These are phyloP conservation scores for Pseudevernia furfuracea DNA, from an alignment of 495 filamentous ascomycete species.

Conservation along the genomic window DNA sequence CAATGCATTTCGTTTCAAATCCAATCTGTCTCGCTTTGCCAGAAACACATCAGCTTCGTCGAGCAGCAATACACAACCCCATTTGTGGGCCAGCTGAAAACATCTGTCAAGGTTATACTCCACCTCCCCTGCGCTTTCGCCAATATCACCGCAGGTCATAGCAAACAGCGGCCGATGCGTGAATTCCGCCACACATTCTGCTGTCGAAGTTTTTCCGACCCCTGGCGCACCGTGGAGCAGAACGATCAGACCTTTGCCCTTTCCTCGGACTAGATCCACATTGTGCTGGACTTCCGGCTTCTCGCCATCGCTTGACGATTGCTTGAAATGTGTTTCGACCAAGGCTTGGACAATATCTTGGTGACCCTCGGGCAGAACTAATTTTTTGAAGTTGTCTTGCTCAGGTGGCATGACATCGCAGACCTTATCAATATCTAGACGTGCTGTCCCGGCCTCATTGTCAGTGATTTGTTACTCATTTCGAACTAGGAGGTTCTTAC, in stretches of 20 bases:
- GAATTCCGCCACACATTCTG: slow-evolving; percentile 31
- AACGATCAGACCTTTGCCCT: slow-evolving; percentile 44
- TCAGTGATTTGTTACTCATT: neutral
- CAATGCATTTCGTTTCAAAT: slow-evolving; percentile 40
- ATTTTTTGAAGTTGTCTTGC: slow-evolving; percentile 8
- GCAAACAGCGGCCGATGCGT: slow-evolving; percentile 27
- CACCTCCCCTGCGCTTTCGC: slow-evolving; percentile 33
- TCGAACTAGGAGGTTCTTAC: neutral
- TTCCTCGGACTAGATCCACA: slow-evolving; percentile 29
- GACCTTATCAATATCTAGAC: neutral
- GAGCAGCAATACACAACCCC: slow-evolving; percentile 46
- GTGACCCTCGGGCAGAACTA: slow-evolving; percentile 22
- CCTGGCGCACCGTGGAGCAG: slow-evolving; percentile 47
- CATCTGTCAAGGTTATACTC: slow-evolving; percentile 37
- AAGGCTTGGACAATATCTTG: slow-evolving; percentile 26
- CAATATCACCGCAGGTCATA: slow-evolving; percentile 35
- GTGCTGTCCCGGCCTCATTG: neutral
- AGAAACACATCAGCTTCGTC: slow-evolving; percentile 56
- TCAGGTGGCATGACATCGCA: neutral
- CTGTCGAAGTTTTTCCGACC: slow-evolving; percentile 35
- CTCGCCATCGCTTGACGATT: neutral
- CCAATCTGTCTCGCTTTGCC: slow-evolving; percentile 33
- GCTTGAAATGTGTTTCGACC: slow-evolving; percentile 26
- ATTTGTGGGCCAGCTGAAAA: slow-evolving; percentile 38
- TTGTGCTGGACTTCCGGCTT: neutral